phyloP scores from a whole-genome alignment of 2,329 filamentous ascomycete genomes.

The Tolypocladium nubicola region DNA sequence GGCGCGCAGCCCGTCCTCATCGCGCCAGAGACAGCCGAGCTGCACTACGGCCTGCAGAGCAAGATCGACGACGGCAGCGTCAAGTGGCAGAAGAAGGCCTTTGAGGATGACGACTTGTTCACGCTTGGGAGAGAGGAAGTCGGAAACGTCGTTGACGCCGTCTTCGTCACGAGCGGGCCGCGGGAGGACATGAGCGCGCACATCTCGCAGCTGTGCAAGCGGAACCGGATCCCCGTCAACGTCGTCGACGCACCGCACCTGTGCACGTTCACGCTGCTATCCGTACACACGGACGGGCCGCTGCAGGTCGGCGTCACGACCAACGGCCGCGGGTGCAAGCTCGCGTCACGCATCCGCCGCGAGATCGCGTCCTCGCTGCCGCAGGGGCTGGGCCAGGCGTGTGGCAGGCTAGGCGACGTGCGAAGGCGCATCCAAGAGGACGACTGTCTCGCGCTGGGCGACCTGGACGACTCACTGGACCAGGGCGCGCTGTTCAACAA shows the following conservation, averaged over 20 bases:
- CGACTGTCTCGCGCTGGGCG: constrained; percentile 35
- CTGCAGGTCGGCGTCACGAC: constrained; percentile 93
- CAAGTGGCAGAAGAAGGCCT: constrained; percentile 53
- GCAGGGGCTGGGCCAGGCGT: constrained; percentile 61
- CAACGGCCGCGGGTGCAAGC: constrained; percentile 87
- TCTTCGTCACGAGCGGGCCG: constrained; percentile 67
- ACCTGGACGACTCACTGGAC: constrained; percentile 51
- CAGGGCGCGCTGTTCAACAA: constrained; percentile 80
- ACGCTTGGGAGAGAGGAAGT: constrained; percentile 73
- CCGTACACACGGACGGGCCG: constrained; percentile 80
- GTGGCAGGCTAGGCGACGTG: constrained; percentile 65
- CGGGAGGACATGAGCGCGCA: constrained; percentile 38
- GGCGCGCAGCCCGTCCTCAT: constrained; percentile 75
- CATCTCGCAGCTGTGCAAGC: constrained; percentile 65
- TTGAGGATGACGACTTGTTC: constrained; percentile 62
- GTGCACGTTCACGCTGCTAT: constrained; percentile 83
- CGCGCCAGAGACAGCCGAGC: constrained; percentile 51
- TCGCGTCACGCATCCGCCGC: constrained; percentile 77
- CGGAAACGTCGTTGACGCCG: constrained; percentile 70
- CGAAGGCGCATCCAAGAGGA: constrained; percentile 65
- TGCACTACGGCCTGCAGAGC: constrained; percentile 48
- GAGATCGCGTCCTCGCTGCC: constrained; percentile 80
- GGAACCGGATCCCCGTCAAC: constrained; percentile 82
- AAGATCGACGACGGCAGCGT: constrained; percentile 57
- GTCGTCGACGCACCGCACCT: constrained; percentile 79